Percentiles rank a stretch among this genome's conserved stretches.
Conservation (phyloP, 441 rosid genomes). For the Metrosideros polymorpha region DNA sequence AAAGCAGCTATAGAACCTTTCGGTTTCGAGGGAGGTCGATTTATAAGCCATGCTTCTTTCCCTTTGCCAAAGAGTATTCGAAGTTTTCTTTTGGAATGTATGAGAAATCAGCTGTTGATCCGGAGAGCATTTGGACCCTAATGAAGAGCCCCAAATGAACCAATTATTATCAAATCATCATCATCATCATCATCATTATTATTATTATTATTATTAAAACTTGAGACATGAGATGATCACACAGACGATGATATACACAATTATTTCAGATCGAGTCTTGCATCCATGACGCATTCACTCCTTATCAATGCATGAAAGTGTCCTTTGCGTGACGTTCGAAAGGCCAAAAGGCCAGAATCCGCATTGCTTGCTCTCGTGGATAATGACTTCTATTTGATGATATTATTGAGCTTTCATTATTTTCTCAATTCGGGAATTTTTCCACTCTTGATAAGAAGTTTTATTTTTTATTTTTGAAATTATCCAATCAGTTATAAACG, state of each 20-base stretch:
- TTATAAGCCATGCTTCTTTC: neutral
- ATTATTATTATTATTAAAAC: neutral
- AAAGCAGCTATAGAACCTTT: neutral
- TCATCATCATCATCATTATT: no score
- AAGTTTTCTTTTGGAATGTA: neutral
- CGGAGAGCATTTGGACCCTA: neutral
- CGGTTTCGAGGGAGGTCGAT: neutral
- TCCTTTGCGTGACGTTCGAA: neutral
- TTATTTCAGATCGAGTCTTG: neutral
- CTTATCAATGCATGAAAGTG: neutral
- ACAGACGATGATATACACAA: neutral
- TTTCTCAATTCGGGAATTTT: neutral
- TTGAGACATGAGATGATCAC: neutral
- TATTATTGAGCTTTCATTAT: neutral
- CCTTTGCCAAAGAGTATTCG: neutral
- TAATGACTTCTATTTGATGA: neutral
- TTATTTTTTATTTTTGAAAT: neutral
- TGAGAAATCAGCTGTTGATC: neutral
- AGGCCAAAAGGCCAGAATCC: neutral
- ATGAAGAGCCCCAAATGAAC: no score
- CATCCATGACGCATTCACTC: neutral
- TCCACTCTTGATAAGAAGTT: neutral
- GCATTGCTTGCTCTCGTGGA: neutral
- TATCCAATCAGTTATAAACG: neutral
- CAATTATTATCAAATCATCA: rapidly evolving